phyloP scores from a whole-genome alignment of 2,329 filamentous ascomycete genomes.

The Sporothrix protearum region DNA sequence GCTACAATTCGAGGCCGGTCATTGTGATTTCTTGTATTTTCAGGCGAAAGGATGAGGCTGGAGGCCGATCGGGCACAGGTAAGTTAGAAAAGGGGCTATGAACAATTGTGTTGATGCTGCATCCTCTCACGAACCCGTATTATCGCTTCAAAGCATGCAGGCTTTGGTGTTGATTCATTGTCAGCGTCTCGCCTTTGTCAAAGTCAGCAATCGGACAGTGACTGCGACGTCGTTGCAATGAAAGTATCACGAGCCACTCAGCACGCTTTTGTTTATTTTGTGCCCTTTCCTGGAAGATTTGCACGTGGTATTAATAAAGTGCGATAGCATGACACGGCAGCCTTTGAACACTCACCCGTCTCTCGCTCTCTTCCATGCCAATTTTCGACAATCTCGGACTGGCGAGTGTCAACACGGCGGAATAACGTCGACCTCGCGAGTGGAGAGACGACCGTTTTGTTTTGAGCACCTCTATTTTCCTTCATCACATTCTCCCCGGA shows the following conservation, averaged over 20 bases:
- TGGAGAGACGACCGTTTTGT: background rate
- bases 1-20: background rate
- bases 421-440: conserved; percentile 1
- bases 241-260: too few species aligned
- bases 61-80: background rate
- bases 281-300: background rate
- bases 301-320: background rate
- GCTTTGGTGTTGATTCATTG: background rate
- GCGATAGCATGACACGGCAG: background rate
- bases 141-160: background rate
- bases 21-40: background rate
- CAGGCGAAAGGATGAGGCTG: conserved; percentile 1
- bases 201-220: background rate
- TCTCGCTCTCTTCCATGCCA: background rate
- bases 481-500: background rate
- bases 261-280: background rate
- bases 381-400: background rate
- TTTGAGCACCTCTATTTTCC: background rate
- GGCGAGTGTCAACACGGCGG: background rate
- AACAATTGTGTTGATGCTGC: background rate
- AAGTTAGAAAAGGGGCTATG: background rate
- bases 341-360: background rate
- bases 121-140: background rate
- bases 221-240: background rate
- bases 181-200: background rate